Percentiles rank a stretch among this genome's conserved stretches.
These are phyloP conservation scores for Yamadazyma takamatsuzukensis DNA, from an alignment of 805 yeast genomes.

Conservation along the genomic window DNA sequence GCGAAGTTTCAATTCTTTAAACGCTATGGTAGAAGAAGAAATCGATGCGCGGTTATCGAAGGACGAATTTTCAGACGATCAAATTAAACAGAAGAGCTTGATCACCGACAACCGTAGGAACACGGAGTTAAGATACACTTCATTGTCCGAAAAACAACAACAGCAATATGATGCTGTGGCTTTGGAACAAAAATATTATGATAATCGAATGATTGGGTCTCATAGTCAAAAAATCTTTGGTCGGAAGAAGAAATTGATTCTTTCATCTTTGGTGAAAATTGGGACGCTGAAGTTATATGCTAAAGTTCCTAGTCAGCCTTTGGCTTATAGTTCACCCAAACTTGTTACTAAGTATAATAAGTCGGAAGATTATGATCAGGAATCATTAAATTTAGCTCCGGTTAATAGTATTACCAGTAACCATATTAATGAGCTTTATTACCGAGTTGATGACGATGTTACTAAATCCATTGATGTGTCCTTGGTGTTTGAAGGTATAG, in stretches of 20 bases:
- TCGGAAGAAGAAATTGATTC: constrained; percentile 34
- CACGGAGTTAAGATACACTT: constrained; percentile 4
- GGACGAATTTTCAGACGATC: constrained; percentile 22
- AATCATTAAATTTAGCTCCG: constrained; percentile 13
- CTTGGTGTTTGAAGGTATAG: constrained; percentile 24
- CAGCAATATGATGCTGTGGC: neutral
- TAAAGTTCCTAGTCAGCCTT: constrained; percentile 28
- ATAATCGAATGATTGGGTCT: constrained; percentile 27
- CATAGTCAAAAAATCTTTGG: constrained; percentile 22
- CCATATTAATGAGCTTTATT: constrained; percentile 29
- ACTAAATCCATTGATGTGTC: constrained; percentile 21
- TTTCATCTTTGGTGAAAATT: constrained; percentile 28
- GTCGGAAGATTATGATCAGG: constrained; percentile 8
- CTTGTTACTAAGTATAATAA: constrained; percentile 35
- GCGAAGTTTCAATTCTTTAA: constrained; percentile 25
- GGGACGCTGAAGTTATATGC: constrained; percentile 34
- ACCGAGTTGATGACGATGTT: constrained; percentile 21
- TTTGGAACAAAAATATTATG: constrained; percentile 10
- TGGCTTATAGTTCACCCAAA: constrained; percentile 36
- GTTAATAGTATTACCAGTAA: constrained; percentile 14
- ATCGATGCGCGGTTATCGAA: constrained; percentile 28
- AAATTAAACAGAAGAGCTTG: constrained; percentile 32
- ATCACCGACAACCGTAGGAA: constrained; percentile 9
- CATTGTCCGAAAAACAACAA: constrained; percentile 9
- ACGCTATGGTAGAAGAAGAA: constrained; percentile 32